Conservation (phyloP, 257 asterid genomes). For the Buddleja alternifolia region DNA sequence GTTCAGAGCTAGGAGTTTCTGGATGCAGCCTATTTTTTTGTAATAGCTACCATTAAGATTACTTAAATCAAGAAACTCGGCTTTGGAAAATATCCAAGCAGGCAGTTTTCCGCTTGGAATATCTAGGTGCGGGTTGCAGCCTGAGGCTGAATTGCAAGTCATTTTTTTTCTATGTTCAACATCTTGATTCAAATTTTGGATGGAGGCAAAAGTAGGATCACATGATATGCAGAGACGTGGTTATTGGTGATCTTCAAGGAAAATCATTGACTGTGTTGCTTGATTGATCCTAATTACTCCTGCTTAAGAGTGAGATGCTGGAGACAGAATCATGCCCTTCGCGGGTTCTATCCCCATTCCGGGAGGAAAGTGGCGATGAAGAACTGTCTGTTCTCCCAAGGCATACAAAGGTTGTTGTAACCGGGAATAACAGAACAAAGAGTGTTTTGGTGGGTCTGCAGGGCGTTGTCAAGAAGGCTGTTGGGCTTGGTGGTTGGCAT, state of each 20-base stretch:
- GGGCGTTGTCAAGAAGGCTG: constrained; percentile 95
- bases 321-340: constrained; percentile 71
- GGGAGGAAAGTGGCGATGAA: constrained; percentile 91
- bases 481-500: constrained; percentile 99
- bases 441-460: constrained; percentile 92
- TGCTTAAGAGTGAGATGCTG: constrained; percentile 54
- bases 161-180: no score
- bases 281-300: constrained; percentile 12
- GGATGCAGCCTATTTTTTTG: constrained; percentile 20
- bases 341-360: constrained; percentile 68
- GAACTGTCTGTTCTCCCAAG: constrained; percentile 93
- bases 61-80: constrained; percentile 25
- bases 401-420: constrained; percentile 92
- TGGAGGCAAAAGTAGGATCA: constrained; percentile 11
- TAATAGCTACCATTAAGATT: constrained; percentile 24
- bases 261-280: constrained; percentile 21
- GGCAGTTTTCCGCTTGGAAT: constrained; percentile 11
- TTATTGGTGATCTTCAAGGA: constrained; percentile 21
- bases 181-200: neutral
- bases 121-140: neutral
- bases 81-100: neutral
- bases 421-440: constrained; percentile 93
- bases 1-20: constrained; percentile 25
- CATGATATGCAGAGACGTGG: constrained; percentile 18
- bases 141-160: neutral